Evolutionary conservation across 805 yeast genomes (phyloP), one percentile per base, ranked within the genome.

Genomic region (Clavispora santaluciae): DNA sequence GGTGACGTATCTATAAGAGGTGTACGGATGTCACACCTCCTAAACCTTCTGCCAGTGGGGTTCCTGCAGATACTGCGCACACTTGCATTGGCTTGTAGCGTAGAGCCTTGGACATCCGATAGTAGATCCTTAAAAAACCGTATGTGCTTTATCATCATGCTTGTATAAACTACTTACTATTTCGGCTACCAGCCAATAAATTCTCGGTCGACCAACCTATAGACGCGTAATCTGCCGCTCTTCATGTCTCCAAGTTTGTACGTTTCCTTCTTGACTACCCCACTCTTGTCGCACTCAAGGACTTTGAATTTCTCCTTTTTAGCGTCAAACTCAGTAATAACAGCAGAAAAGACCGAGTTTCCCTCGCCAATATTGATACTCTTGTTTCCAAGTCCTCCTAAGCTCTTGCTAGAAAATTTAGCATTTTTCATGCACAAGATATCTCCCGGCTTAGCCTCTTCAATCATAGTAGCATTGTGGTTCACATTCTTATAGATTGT

Each of bases 381-480:
- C 49, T 65, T 66, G 38, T 54, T 47, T 1, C 53, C 50, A 8
- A 51, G 40, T 26, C 53, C 51, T 1, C 41, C 43, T 18, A 67
- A 46, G 17, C 80, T 75, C 63, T 83, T 83, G 6, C 81, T 76
- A 46, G 76, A 78, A 63, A 91, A 90, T 45, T 75, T 75, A 6
- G 88, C 96, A 41, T 79, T 79, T 53, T 81, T 76, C 46, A 88
- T 75, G 38, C 88, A 85, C 31, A 88, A 62, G 8, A 91, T 72
- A 60, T 93, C 98, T 44, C 99, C 99, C 0, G 95, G 82, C 36
- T 76, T 72, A 40, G 89, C 75, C 30, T 79, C 84, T 40, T 79
- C 88, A 22, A 64, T 53, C 49, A 75, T 79, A 12, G 72, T 63
- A 6, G 79, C 74, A 40, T 56, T 59, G 39, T 63, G 59, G 49